Conservation (phyloP, 495 filamentous ascomycete genomes). For the Annulohypoxylon maeteangense region DNA sequence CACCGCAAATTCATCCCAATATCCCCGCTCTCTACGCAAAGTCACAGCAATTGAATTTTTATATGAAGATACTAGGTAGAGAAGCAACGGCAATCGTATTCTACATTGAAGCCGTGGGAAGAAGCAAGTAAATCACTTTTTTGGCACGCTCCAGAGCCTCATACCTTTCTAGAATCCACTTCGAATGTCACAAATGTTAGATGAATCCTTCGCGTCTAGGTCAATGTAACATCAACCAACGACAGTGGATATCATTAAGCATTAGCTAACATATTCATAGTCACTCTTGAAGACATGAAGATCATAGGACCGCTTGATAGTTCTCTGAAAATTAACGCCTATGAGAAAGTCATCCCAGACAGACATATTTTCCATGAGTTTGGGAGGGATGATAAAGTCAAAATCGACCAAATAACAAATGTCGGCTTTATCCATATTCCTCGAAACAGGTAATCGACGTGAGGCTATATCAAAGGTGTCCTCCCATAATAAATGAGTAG, state of each 20-base stretch:
- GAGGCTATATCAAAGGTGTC: not conserved
- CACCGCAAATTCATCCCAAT: slow-evolving; percentile 1
- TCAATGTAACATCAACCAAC: not conserved
- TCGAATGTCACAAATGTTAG: not conserved
- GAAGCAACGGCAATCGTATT: not conserved
- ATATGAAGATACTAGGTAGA: not conserved
- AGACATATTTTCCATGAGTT: not conserved
- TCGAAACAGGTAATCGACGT: not conserved
- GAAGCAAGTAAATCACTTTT: not conserved
- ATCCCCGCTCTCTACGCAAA: slow-evolving; percentile 13
- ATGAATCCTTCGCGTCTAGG: slow-evolving; percentile 1
- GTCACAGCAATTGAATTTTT: not conserved
- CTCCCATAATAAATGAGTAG: not conserved
- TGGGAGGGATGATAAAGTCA: no score
- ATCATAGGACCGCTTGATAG: not conserved
- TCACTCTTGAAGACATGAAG: not conserved
- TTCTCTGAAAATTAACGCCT: not conserved
- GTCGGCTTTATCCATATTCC: no score
- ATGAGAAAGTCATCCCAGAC: not conserved
- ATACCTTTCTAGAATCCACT: slow-evolving; percentile 4
- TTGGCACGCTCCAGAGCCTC: slow-evolving; percentile 8
- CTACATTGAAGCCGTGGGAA: not conserved
- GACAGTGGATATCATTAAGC: not conserved
- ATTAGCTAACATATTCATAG: not conserved
- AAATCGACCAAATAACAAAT: no score